These are phyloP conservation scores for Biscogniauxia marginata DNA, from an alignment of 2,329 filamentous ascomycete genomes.

Conservation along the genomic window DNA sequence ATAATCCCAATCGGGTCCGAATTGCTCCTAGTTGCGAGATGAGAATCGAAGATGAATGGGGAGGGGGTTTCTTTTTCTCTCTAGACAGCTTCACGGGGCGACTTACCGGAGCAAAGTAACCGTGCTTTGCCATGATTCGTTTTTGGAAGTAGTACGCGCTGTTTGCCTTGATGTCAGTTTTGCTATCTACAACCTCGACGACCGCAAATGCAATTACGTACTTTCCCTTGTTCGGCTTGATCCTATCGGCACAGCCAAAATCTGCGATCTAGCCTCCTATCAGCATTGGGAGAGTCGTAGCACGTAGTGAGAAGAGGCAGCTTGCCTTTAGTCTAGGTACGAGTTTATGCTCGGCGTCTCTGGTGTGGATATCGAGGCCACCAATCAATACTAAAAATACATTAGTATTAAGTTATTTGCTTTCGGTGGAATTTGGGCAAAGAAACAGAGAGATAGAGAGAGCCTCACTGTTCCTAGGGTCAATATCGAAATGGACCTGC, in stretches of 20 bases:
- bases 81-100: neutral
- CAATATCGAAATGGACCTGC: conserved; percentile 25
- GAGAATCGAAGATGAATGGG: neutral
- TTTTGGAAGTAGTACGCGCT: conserved; percentile 12
- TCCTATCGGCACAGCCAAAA: conserved; percentile 13
- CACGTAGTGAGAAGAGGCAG: neutral
- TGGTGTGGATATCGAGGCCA: conserved; percentile 8
- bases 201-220: neutral
- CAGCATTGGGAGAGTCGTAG: neutral
- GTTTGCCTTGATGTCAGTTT: neutral
- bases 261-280: conserved; percentile 16
- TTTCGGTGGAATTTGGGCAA: no score
- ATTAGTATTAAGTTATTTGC: conserved; percentile 1
- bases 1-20: conserved; percentile 23
- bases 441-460: neutral
- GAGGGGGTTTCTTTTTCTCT: no score
- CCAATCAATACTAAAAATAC: conserved; percentile 16
- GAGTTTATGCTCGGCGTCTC: conserved; percentile 18
- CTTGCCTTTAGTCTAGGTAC: conserved; percentile 23
- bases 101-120: conserved; percentile 17
- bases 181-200: neutral
- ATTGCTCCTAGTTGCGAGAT: conserved; percentile 21
- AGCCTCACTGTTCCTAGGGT: conserved; percentile 20
- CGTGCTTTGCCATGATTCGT: conserved; percentile 7
- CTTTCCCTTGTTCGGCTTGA: conserved; percentile 22